Conservation (phyloP, 306 rosid genomes). For the Arachis stenosperma region DNA sequence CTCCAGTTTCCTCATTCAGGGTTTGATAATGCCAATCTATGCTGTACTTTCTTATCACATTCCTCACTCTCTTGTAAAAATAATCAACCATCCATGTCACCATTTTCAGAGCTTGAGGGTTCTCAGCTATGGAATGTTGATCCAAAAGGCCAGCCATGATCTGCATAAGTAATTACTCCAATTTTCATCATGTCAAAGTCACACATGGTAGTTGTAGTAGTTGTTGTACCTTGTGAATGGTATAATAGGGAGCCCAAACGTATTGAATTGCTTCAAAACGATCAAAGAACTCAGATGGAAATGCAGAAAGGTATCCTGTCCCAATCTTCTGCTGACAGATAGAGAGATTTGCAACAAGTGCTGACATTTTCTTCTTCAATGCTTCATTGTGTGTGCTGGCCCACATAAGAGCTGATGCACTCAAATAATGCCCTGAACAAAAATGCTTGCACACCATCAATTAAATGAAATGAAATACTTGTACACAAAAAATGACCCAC, state of each 20-base stretch:
- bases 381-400: slow-evolving; percentile 68
- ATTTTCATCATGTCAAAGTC: neutral
- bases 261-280: slow-evolving; percentile 58
- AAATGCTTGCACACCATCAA: neutral
- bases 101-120: slow-evolving; percentile 66
- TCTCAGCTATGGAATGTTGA: slow-evolving; percentile 68
- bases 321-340: slow-evolving; percentile 77
- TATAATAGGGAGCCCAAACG: slow-evolving; percentile 97
- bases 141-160: slow-evolving; percentile 87
- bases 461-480: too few species aligned
- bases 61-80: slow-evolving; percentile 74
- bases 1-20: slow-evolving; percentile 83
- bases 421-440: slow-evolving; percentile 86
- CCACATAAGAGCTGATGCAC: slow-evolving; percentile 94
- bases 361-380: slow-evolving; percentile 63
- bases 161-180: slow-evolving; percentile 47
- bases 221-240: slow-evolving; percentile 84
- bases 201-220: neutral
- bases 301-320: slow-evolving; percentile 89
- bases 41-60: slow-evolving; percentile 53
- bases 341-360: slow-evolving; percentile 56
- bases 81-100: slow-evolving; percentile 77
- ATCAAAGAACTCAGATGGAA: slow-evolving; percentile 77
- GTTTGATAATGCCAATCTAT: slow-evolving; percentile 62
- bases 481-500: too few species aligned